phyloP scores from a whole-genome alignment of 129 eudicot genomes.

The Logfia minima region DNA sequence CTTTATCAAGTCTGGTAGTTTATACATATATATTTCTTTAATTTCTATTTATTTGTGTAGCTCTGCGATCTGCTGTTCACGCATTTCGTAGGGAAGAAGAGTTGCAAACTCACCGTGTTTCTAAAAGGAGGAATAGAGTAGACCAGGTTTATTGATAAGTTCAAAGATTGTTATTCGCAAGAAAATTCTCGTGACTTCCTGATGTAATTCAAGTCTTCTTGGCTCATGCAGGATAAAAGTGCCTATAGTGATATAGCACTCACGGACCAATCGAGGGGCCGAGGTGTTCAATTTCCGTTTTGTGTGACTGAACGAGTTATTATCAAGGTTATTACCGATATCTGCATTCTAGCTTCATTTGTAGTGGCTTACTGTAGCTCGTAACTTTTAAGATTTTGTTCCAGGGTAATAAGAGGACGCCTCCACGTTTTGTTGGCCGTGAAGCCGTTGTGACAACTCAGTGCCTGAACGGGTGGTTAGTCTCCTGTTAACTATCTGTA shows the following conservation, averaged over 20 bases:
- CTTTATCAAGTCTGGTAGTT: not conserved
- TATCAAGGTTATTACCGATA: constrained; percentile 54
- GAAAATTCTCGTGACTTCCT: not conserved
- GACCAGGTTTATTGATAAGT: constrained; percentile 56
- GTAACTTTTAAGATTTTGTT: constrained; percentile 4
- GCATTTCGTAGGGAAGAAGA: constrained; percentile 92
- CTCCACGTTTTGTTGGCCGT: constrained; percentile 90
- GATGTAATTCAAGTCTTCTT: not conserved
- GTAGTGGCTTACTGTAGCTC: not conserved
- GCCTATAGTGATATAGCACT: constrained; percentile 46
- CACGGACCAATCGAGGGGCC: constrained; percentile 56
- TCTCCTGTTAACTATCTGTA: not conserved
- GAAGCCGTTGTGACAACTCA: constrained; percentile 93
- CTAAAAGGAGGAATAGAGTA: constrained; percentile 73
- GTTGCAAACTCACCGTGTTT: constrained; percentile 46
- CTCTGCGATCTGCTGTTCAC: constrained; percentile 77
- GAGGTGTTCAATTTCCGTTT: constrained; percentile 94
- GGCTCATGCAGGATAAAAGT: constrained; percentile 53
- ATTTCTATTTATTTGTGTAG: constrained; percentile 39
- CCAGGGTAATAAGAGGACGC: constrained; percentile 98
- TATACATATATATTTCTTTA: not conserved
- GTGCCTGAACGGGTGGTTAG: constrained; percentile 93
- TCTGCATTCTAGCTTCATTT: not conserved
- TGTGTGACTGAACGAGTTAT: constrained; percentile 71
- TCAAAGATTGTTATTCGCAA: not conserved